Evolutionary conservation across 192 early-diverging fungal genomes (phyloP), one percentile per base, ranked within the genome.

Genomic region (Coemansia sp.): DNA sequence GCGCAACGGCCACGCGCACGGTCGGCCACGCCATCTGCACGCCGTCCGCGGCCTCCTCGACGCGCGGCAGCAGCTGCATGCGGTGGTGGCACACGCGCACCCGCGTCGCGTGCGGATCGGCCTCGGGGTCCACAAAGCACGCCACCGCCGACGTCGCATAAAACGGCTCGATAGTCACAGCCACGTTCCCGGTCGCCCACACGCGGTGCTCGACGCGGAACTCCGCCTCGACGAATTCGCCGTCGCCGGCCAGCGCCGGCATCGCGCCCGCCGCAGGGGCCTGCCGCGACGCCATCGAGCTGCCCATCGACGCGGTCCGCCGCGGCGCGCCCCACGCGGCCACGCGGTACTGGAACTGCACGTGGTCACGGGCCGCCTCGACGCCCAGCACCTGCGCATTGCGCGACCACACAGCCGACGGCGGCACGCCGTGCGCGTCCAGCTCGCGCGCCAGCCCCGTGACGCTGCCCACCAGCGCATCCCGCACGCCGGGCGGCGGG

Each of bases 51-150:
- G n/a, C 54, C 6, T 47, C 30, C 16, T 58, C 61, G 8, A 58
- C 64, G 14, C 64, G 53, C 9, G 69, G 69, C 60, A 67, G 60
- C 27, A 72, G 56, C 59, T 31, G 46, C 18, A 62, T 38, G 9
- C 62, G 62, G n/a, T 60, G 62, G 33, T 73, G 76, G 28, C 76
- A 35, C 14, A 79, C 31, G 18, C 76, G 76, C 42, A 79, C 58
- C 3, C 76, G 65, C 6, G 66, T 73, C 0, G 76, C 76, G 14
- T 79, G 76, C 24, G 76, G 69, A 42, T 79, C 76, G 30, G 56
- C 47, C 22, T 79, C 70, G 0, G 76, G 76, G 24, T 79, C 76
- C 16, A 79, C 76, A 42, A 73, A 79, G 14, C 76, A 79, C 22
- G 76, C 76, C 10, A 73, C 50, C 0, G 54, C 45, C 2, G 63